Base-by-base conservation (phyloP, 352 stramenopile species). In the Achlya hypogyna region DNA sequence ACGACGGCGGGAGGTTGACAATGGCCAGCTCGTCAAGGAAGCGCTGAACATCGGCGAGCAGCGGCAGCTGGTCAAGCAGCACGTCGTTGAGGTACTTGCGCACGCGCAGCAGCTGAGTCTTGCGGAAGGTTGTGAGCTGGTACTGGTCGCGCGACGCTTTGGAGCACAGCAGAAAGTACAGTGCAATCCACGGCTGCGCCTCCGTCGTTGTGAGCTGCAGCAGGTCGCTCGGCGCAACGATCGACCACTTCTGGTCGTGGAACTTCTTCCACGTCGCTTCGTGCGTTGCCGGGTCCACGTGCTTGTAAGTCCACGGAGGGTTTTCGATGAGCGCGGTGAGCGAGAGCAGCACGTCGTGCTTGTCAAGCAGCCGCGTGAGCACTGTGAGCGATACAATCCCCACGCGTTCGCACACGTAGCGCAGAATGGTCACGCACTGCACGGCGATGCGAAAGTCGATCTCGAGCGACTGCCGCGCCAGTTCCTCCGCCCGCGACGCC, bases 21-120 rank as follows among this genome's bases (percentile, higher is more conserved):
- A 98, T 93, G 1, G 88, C 82, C 40, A 98, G 75, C 71, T 99
- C 96, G 70, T 99, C 96, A 66, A 99, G 81, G 72, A 97, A 98
- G 20, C 92, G 79, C 62, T 96, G 89, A 3, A 98, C 80, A 49
- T 98, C 92, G 8, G 78, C 69, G 12, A 99, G 84, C n/a, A 98
- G 72, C 23, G 96, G 96, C 8, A 99, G 72, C 68, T 99, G 96
- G 66, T 98, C 96, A 0, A 98, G 59, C 20, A 98, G 71, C 8
- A 97, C 54, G 31, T 98, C 89, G 65, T 98, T 97, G 32, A 99
- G 59, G 74, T 98, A 98, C 75, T 97, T 98, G 51, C 95, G 86
- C 23, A 98, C 74, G 53, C 95, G 84, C 28, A 98, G 75, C 14
- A 99, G 74, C 53, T 96, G 83, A 43, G 92, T 79, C 62, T 98